These are phyloP conservation scores for Arachnomyces sp. DNA, from an alignment of 2,329 filamentous ascomycete genomes.

Conservation along the genomic window DNA sequence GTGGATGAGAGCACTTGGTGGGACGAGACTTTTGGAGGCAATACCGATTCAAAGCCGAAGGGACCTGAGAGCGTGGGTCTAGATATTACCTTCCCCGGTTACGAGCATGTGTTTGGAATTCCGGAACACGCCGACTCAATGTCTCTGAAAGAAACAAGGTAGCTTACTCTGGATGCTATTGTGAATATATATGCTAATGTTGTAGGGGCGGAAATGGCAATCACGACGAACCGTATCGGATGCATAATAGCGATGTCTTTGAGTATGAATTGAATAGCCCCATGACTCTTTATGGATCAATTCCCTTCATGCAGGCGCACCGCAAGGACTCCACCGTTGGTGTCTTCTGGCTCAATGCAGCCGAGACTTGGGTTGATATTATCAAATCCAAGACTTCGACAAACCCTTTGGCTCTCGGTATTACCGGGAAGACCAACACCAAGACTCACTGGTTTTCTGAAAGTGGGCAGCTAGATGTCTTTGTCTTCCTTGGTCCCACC, in stretches of 20 bases:
- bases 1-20: conserved; percentile 91
- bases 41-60: conserved; percentile 89
- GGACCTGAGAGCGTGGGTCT: conserved; percentile 87
- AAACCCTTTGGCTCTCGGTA: conserved; percentile 71
- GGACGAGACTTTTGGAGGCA: conserved; percentile 93
- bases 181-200: conserved; percentile 8
- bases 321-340: conserved; percentile 88
- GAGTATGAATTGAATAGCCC: conserved; percentile 96
- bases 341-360: conserved; percentile 94
- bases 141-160: conserved; percentile 80
- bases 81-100: conserved; percentile 87
- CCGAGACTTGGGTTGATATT: conserved; percentile 96
- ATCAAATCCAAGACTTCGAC: conserved; percentile 66
- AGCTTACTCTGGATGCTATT: conserved; percentile 9
- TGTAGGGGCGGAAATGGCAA: conserved; percentile 68
- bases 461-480: conserved; percentile 79
- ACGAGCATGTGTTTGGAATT: conserved; percentile 88
- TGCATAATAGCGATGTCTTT: conserved; percentile 97
- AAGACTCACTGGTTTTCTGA: conserved; percentile 97
- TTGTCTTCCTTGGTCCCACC: conserved; percentile 86
- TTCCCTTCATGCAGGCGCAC: conserved; percentile 97
- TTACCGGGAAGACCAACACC: conserved; percentile 63
- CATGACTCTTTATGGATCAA: conserved; percentile 96
- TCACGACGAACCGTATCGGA: conserved; percentile 79
- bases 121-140: conserved; percentile 85